Evolutionary conservation across 306 rosid genomes (phyloP).

Genomic region (Acacia confusa): DNA sequence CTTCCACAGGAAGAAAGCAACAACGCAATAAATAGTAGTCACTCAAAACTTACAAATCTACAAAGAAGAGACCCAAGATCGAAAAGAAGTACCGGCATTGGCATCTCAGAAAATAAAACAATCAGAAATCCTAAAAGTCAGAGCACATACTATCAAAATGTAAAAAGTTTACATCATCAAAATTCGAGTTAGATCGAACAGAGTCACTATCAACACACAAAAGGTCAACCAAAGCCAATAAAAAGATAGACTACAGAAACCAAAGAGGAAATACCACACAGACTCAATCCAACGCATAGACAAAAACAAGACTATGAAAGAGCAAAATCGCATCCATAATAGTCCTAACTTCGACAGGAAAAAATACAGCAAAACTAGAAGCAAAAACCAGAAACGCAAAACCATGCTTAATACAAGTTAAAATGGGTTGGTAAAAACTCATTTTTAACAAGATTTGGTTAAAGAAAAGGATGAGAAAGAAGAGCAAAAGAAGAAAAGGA

Average conservation of each 20-base stretch:
- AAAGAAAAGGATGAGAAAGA: too few relatives aligned
- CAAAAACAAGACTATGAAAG: background rate
- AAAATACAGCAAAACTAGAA: background rate
- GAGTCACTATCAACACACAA: background rate
- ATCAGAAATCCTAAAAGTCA: background rate
- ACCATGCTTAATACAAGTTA: too few relatives aligned
- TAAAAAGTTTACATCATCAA: background rate
- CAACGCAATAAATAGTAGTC: background rate
- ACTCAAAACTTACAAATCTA: background rate
- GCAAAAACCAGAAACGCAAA: conserved; percentile 22
- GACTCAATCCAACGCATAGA: background rate
- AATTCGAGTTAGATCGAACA: conserved; percentile 28
- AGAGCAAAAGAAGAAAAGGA: too few relatives aligned
- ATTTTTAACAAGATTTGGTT: too few relatives aligned
- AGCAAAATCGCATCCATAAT: background rate
- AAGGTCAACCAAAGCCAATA: background rate
- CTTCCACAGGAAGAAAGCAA: background rate
- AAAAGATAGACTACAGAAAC: conserved; percentile 28
- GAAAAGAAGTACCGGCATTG: background rate
- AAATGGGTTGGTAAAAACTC: too few relatives aligned
- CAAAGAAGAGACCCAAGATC: conserved; percentile 29
- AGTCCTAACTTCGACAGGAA: background rate
- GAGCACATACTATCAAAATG: background rate
- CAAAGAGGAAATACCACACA: background rate
- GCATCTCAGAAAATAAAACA: background rate